Base-by-base conservation (phyloP, 208 protist genomes). In the Trypanosomatidae sp. region DNA sequence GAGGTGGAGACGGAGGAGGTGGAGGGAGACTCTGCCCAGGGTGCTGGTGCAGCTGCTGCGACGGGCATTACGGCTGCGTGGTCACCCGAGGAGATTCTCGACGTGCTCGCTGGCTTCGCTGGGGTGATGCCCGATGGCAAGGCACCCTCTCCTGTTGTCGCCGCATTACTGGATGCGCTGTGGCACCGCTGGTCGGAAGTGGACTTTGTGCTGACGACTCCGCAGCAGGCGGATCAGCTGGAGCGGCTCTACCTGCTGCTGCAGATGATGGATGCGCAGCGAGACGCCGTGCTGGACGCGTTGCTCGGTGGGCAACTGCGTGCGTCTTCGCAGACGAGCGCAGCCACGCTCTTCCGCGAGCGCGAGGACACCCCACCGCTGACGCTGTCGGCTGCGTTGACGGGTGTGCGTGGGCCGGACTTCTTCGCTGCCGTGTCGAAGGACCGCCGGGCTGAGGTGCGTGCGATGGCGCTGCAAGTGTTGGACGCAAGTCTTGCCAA, bases 341-440 rank as follows among this genome's bases (percentile, higher is more conserved):
- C n/a, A n/a, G n/a, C n/a, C n/a, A n/a, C 43, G 22, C 66, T 81
- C 2, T 80, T 80, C 50, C 33, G 70, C 58, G 76, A 76, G 70
- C 76, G 70, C 36, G 76, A 80, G n/a, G 76, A 80, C 70, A 80
- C 76, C 2, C 76, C 76, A 9, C 70, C 76, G 46, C 58, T 80
- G 46, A 43, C 49, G 47, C 52, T 80, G n/a, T 52, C 70, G 53
- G 39, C 58, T 17, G 2, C 62, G 25, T 50, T 80, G 12, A 62
- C 55, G 17, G 46, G 22, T 1, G 53, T 75, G 41, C 86, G 88
- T 7, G 92, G 92, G 30, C 86, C 92, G 0, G 72, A 91, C 72
- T 94, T 97, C 64, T 97, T 97, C 68, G 75, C 89, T 3, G 90
- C 87, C 28, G 85, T 93, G n/a, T 80, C 88, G 28, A 84, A 85